Evolutionary conservation across 164 flowering plant species (phyloP).

Genomic region (Liquidambar formosana): DNA sequence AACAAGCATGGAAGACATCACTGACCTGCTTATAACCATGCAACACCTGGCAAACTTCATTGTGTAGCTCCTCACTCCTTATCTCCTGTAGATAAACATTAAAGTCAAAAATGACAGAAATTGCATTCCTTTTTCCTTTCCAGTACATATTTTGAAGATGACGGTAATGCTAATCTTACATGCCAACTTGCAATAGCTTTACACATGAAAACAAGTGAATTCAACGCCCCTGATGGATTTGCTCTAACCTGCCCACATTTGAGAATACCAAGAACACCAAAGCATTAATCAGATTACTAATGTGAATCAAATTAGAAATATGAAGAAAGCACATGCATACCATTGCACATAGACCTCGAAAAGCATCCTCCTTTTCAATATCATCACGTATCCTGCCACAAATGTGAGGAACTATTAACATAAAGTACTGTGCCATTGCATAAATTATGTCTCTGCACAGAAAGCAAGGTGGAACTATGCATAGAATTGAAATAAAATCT

Average conservation of each 20-base stretch:
- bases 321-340: slow-evolving; percentile 38
- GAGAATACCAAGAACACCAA: background rate
- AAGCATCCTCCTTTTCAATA: slow-evolving; percentile 96
- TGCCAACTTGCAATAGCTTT: slow-evolving; percentile 99
- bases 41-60: slow-evolving; percentile 91
- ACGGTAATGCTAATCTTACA: slow-evolving; percentile 48
- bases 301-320: background rate
- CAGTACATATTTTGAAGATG: background rate
- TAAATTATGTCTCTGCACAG: background rate
- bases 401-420: background rate
- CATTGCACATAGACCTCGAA: slow-evolving; percentile 96
- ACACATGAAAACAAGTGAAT: slow-evolving; percentile 81
- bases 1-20: background rate
- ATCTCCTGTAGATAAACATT: slow-evolving; percentile 61
- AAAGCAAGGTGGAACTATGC: background rate
- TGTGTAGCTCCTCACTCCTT: slow-evolving; percentile 85
- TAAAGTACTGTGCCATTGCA: background rate
- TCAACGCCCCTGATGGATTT: slow-evolving; percentile 90
- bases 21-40: slow-evolving; percentile 93
- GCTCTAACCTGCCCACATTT: slow-evolving; percentile 65
- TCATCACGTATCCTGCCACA: slow-evolving; percentile 94
- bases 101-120: background rate
- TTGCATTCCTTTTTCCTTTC: background rate
- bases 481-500: background rate
- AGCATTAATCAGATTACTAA: background rate